Evolutionary conservation across 495 filamentous ascomycete species (phyloP), one percentile per base, ranked within the genome.

Genomic region (Pseudevernia furfuracea): DNA sequence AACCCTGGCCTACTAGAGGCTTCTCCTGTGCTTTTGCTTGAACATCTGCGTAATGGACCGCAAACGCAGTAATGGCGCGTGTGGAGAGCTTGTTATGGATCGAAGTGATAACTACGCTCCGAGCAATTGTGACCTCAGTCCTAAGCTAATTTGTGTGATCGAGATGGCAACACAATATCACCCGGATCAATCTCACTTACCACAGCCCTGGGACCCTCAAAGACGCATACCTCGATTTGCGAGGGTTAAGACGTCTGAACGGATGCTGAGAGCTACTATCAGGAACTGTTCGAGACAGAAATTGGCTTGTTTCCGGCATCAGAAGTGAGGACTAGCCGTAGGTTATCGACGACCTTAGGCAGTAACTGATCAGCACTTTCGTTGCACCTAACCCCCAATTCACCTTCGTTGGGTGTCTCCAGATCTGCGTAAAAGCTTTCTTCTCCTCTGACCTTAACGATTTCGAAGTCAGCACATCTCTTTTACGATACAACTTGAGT

Each of bases 371-470:
- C 82, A 21, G 81, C 81, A 21, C 78, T 77, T 68, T 77, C 59
- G 82, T 83, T 67, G 78, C 75, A 71, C 67, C 84, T 76, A 37
- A 81, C 75, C 7, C 79, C 82, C 37, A 74, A 72, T 49, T 70
- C 68, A 38, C 84, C 84, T 14, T 64, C 28, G 61, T 85, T 83
- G 2, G 68, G 68, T 4, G 77, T 75, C 58, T 76, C 71, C 49
- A 84, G 56, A 57, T 80, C 71, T 8, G 76, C 77, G 72, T 89
- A 89, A 60, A 96, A 84, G 32, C 75, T 70, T 12, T 88, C 82
- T 71, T 96, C 91, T 49, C 90, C 91, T 68, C 91, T 81, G 25
- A 93, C 87, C 10, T n/a, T n/a, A n/a, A n/a, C n/a, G n/a, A n/a
- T n/a, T n/a, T n/a, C n/a, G n/a, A n/a, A n/a, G n/a, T n/a, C n/a